Evolutionary conservation across 1,139 yeast species (phyloP).

Genomic region (Blastobotrys buckinghamii): DNA sequence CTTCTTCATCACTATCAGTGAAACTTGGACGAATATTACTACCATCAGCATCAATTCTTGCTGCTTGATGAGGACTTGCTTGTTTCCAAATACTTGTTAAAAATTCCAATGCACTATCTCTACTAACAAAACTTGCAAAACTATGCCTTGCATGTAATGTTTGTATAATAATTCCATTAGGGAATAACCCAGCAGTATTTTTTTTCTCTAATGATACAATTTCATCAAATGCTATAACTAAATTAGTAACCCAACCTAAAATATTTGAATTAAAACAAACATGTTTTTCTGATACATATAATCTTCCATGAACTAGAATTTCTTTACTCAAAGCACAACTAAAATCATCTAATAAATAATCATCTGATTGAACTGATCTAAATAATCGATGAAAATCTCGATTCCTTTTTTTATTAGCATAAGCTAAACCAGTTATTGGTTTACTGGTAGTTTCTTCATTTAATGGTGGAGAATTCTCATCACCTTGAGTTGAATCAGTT

Average conservation of each 20-base stretch:
- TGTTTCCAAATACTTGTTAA: conserved; percentile 41
- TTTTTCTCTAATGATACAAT: conserved; percentile 70
- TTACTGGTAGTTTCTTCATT: background rate
- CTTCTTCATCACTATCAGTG: background rate
- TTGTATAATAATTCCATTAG: conserved; percentile 79
- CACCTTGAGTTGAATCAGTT: background rate
- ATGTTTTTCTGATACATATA: conserved; percentile 75
- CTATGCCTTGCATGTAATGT: conserved; percentile 58
- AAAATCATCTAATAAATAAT: conserved; percentile 73
- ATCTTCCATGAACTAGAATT: conserved; percentile 82
- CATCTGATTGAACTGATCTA: conserved; percentile 60
- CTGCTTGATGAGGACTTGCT: conserved; percentile 34
- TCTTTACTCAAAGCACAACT: conserved; percentile 88
- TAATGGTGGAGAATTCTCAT: background rate
- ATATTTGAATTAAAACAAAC: conserved; percentile 89
- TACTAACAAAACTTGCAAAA: conserved; percentile 81
- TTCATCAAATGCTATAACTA: conserved; percentile 68
- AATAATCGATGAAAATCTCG: conserved; percentile 76
- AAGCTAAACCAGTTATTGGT: conserved; percentile 35
- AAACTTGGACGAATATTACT: background rate
- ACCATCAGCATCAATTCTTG: conserved; percentile 10
- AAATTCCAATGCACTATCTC: conserved; percentile 73
- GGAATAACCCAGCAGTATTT: conserved; percentile 82
- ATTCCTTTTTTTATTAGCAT: conserved; percentile 65
- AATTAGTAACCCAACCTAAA: conserved; percentile 85